Evolutionary conservation across 805 yeast species (phyloP).

Genomic region (Candida quercuum): DNA sequence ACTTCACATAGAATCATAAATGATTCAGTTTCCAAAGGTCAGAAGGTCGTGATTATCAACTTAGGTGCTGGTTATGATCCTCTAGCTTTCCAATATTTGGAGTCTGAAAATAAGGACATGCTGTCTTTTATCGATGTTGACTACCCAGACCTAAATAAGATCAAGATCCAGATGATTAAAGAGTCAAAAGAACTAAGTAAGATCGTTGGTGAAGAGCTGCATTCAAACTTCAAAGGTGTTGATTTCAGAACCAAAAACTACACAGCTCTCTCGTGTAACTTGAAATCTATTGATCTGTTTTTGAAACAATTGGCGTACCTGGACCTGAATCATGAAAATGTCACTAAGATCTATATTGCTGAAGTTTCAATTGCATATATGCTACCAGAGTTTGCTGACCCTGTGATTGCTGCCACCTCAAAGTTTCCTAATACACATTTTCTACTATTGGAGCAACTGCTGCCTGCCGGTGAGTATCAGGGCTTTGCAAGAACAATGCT

Average conservation of each 20-base stretch:
- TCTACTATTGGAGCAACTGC: slow-evolving; percentile 61
- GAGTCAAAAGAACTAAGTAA: slow-evolving; percentile 39
- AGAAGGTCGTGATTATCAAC: slow-evolving; percentile 47
- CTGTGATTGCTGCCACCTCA: slow-evolving; percentile 44
- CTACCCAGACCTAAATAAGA: slow-evolving; percentile 60
- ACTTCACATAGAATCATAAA: slow-evolving; percentile 43
- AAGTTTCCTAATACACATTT: slow-evolving; percentile 49
- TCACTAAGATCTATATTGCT: slow-evolving; percentile 59
- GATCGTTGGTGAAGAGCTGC: slow-evolving; percentile 34
- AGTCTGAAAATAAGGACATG: slow-evolving; percentile 26
- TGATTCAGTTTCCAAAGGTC: slow-evolving; percentile 17
- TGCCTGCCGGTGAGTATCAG: slow-evolving; percentile 58
- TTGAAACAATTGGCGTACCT: slow-evolving; percentile 16
- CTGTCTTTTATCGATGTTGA: slow-evolving; percentile 65
- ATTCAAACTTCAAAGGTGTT: slow-evolving; percentile 16
- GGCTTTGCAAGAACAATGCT: slow-evolving; percentile 75
- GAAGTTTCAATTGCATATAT: slow-evolving; percentile 83
- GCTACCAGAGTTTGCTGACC: slow-evolving; percentile 61
- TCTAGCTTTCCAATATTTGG: slow-evolving; percentile 46
- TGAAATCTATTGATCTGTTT: slow-evolving; percentile 42
- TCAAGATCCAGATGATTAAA: slow-evolving; percentile 49
- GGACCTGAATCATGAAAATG: slow-evolving; percentile 19
- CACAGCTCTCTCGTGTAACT: slow-evolving; percentile 60
- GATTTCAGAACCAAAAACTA: slow-evolving; percentile 40
- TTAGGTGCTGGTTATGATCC: slow-evolving; percentile 80